Conservation (phyloP, 495 filamentous ascomycete species). For the Bryoglossum gracile region DNA sequence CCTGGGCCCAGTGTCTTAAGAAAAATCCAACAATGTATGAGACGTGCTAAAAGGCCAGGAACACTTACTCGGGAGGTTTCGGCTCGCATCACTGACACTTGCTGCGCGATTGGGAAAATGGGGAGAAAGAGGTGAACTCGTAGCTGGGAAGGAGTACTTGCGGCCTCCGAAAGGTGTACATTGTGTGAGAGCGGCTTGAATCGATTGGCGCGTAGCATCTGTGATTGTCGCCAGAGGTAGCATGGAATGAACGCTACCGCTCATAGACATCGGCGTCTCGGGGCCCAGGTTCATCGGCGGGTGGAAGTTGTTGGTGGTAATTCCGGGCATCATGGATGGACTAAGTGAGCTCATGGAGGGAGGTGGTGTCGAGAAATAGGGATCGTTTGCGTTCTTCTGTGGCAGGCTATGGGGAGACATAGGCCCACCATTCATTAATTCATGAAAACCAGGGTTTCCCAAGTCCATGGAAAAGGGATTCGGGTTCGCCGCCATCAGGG, state of each 20-base stretch:
- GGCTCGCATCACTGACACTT: conserved; percentile 41
- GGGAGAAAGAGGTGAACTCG: conserved; percentile 56
- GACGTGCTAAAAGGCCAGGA: neutral
- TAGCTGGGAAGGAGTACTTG: conserved; percentile 70
- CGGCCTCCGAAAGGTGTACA: conserved; percentile 63
- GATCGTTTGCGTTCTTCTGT: conserved; percentile 44
- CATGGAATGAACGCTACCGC: conserved; percentile 50
- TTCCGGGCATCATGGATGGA: conserved; percentile 41
- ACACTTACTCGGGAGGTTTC: conserved; percentile 54
- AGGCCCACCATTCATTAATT: conserved; percentile 51
- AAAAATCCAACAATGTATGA: too few relatives aligned
- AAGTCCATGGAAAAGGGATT: conserved; percentile 57
- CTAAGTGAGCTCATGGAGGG: conserved; percentile 60
- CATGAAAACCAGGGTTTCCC: conserved; percentile 46
- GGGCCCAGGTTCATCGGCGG: conserved; percentile 55
- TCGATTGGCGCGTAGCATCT: conserved; percentile 83
- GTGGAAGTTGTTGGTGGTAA: conserved; percentile 48
- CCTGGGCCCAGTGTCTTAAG: too few relatives aligned
- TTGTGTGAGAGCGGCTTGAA: conserved; percentile 76
- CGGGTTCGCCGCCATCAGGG: conserved; percentile 48
- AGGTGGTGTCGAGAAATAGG: conserved; percentile 54
- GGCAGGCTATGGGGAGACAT: conserved; percentile 54
- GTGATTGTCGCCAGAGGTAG: conserved; percentile 67
- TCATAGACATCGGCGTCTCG: conserved; percentile 63
- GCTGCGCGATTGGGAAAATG: conserved; percentile 41